Conservation (phyloP, 495 filamentous ascomycete species). For the Polyplosphaeria fusca region DNA sequence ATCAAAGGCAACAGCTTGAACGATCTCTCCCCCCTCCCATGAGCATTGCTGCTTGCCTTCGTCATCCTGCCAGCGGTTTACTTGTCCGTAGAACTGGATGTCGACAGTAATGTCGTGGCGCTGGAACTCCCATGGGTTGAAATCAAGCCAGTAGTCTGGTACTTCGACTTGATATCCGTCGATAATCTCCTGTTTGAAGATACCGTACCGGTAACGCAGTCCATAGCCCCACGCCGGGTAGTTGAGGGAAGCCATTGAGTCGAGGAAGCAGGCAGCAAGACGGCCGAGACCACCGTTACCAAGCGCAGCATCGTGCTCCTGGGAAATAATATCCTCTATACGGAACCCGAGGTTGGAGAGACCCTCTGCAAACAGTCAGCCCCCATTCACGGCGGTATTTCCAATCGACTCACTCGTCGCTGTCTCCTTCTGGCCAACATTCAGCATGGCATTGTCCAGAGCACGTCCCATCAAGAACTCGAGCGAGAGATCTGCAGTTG, state of each 20-base stretch:
- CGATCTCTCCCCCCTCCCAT: conserved; percentile 92
- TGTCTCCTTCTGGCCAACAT: conserved; percentile 79
- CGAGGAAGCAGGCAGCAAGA: conserved; percentile 92
- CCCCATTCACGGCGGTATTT: background rate
- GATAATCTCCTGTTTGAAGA: conserved; percentile 99
- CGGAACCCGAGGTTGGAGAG: conserved; percentile 88
- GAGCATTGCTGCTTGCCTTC: conserved; percentile 65
- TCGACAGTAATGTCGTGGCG: conserved; percentile 92
- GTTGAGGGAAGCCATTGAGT: conserved; percentile 90
- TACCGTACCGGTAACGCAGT: conserved; percentile 91
- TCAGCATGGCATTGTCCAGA: conserved; percentile 97
- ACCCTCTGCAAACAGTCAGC: conserved; percentile 55
- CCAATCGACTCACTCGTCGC: conserved; percentile 60
- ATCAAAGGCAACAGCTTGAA: conserved; percentile 91
- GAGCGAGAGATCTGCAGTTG: conserved; percentile 68
- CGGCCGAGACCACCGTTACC: conserved; percentile 95
- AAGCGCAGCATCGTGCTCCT: conserved; percentile 94
- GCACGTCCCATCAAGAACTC: conserved; percentile 97
- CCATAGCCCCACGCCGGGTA: conserved; percentile 97
- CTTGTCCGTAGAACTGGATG: conserved; percentile 90
- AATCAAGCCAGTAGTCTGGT: conserved; percentile 98
- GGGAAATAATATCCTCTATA: conserved; percentile 89
- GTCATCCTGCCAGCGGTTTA: conserved; percentile 68
- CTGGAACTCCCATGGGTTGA: conserved; percentile 98
- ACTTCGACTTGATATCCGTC: conserved; percentile 97